Percentiles rank a stretch among this genome's conserved stretches.
Evolutionary conservation across 352 stramenopile genomes (phyloP).

Genomic region (Phytopythium cucurbitacearum): DNA sequence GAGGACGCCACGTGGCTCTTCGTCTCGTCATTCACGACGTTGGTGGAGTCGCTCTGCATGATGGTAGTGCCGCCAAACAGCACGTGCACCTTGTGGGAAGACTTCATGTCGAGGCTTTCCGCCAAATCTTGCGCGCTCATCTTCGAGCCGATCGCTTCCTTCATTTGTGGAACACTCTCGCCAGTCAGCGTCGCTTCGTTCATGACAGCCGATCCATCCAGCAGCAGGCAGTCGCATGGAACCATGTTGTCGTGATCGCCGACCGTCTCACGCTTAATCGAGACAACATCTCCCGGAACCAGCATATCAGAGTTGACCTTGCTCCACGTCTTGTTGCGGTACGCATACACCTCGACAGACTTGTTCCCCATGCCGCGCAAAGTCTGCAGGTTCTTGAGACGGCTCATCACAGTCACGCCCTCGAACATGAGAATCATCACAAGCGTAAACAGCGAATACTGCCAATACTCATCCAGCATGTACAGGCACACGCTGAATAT

Average conservation of each 20-base stretch:
- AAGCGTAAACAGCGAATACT: constrained; percentile 99
- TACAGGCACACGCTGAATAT: constrained; percentile 98
- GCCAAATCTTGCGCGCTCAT: constrained; percentile 72
- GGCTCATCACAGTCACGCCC: constrained; percentile 92
- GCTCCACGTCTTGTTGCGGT: constrained; percentile 84
- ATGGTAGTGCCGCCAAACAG: constrained; percentile 93
- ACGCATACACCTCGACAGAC: constrained; percentile 87
- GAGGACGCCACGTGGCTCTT: background rate
- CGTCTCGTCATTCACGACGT: constrained; percentile 12
- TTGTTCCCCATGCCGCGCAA: constrained; percentile 93
- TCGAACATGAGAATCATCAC: constrained; percentile 99
- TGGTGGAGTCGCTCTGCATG: constrained; percentile 76
- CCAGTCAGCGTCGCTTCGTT: constrained; percentile 99
- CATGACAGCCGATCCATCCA: constrained; percentile 94
- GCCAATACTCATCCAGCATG: constrained; percentile 99
- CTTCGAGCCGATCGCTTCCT: constrained; percentile 88
- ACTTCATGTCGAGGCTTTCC: constrained; percentile 83
- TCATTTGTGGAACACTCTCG: constrained; percentile 98
- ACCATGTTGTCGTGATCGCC: constrained; percentile 82
- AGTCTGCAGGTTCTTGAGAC: constrained; percentile 94
- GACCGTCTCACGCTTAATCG: constrained; percentile 87
- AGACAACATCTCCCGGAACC: constrained; percentile 93
- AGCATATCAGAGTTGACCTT: constrained; percentile 81
- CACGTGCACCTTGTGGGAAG: constrained; percentile 85
- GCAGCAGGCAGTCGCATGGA: constrained; percentile 94